These are phyloP conservation scores for Vaucheria bursata DNA, from an alignment of 352 stramenopile species.

Conservation along the genomic window DNA sequence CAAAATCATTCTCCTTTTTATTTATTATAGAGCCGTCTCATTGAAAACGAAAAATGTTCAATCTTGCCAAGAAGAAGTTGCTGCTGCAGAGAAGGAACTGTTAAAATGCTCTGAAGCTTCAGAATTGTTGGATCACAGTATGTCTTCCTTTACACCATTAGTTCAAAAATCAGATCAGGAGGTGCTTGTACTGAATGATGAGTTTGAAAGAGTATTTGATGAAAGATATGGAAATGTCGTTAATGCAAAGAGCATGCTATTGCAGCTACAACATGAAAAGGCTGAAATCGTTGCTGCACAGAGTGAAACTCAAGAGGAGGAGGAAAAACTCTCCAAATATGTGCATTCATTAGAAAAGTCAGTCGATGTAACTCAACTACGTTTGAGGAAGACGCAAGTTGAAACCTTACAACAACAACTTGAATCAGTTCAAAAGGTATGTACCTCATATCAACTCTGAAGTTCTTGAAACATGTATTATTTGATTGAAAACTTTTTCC, in stretches of 20 bases:
- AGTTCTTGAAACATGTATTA: neutral
- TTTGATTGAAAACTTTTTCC: neutral
- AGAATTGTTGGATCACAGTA: too few species aligned
- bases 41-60: too few species aligned
- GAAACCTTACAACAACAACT: conserved; percentile 33
- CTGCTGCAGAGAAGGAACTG: neutral
- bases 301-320: neutral
- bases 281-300: neutral
- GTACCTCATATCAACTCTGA: neutral
- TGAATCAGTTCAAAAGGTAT: conserved; percentile 10
- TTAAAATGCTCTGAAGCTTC: too few species aligned
- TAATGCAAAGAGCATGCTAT: neutral
- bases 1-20: too few species aligned
- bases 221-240: neutral
- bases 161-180: too few species aligned
- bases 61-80: neutral
- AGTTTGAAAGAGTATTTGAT: too few species aligned
- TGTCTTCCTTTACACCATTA: too few species aligned
- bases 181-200: too few species aligned
- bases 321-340: neutral
- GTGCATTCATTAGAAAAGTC: neutral
- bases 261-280: neutral
- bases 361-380: neutral
- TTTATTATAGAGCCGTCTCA: too few species aligned
- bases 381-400: neutral